phyloP scores from a whole-genome alignment of 257 asterid genomes.

The Forsythia viridissima region DNA sequence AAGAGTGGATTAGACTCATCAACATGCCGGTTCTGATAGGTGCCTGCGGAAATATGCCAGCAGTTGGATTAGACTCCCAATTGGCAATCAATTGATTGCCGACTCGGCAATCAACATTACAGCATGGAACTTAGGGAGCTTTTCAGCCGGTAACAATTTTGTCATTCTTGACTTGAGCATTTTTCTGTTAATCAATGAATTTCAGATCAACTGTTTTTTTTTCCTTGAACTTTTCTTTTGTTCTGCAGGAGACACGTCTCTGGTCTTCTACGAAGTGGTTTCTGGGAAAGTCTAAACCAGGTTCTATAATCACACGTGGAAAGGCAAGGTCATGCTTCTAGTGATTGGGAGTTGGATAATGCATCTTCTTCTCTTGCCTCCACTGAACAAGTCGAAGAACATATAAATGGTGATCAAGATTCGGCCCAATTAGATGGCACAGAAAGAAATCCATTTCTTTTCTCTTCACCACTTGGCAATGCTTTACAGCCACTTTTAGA shows the following conservation, averaged over 20 bases:
- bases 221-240: slow-evolving; percentile 1
- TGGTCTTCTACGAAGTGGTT: slow-evolving; percentile 75
- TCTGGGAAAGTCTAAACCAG: slow-evolving; percentile 70
- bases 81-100: no score
- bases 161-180: not conserved
- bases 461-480: slow-evolving; percentile 35
- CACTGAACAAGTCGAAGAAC: slow-evolving; percentile 50
- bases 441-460: slow-evolving; percentile 39
- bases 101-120: no score
- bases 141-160: slow-evolving; percentile 64
- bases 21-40: slow-evolving; percentile 81
- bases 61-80: no score
- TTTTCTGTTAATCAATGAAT: not conserved
- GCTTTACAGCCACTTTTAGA: slow-evolving; percentile 48
- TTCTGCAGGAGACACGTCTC: slow-evolving; percentile 83
- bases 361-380: slow-evolving; percentile 46
- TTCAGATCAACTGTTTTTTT: not conserved
- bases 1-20: slow-evolving; percentile 65
- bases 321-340: slow-evolving; percentile 64
- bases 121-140: slow-evolving; percentile 79
- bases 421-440: slow-evolving; percentile 29
- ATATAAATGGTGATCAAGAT: slow-evolving; percentile 35
- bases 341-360: slow-evolving; percentile 57
- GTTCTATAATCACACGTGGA: slow-evolving; percentile 66
- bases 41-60: slow-evolving; percentile 81